Conservation (phyloP, 208 protist species). For the Cochliopodium minus region DNA sequence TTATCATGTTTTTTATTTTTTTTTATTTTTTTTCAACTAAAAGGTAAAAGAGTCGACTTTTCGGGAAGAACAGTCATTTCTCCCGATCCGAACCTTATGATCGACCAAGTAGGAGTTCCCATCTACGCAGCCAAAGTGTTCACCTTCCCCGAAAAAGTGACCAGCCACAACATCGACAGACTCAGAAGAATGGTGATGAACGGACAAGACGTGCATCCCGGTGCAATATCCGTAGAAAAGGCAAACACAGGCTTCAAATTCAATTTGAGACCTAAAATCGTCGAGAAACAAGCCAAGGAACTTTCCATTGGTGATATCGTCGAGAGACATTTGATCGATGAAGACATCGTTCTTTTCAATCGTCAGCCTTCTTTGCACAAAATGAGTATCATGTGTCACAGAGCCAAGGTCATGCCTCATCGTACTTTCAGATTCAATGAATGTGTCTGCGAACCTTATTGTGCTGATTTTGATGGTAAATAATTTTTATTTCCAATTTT, state of each 20-base stretch:
- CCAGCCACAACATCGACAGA: conserved; percentile 66
- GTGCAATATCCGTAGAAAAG: conserved; percentile 44
- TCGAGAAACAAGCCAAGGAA: conserved; percentile 48
- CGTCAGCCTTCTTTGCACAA: conserved; percentile 95
- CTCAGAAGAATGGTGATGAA: conserved; percentile 75
- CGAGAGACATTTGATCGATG: conserved; percentile 93
- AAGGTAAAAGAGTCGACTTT: conserved; percentile 99
- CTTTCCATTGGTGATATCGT: conserved; percentile 87
- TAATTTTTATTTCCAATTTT: too few species aligned
- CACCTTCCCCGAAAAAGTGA: conserved; percentile 92
- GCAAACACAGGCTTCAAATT: conserved; percentile 11
- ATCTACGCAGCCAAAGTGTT: conserved; percentile 78
- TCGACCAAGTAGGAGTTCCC: conserved; percentile 91
- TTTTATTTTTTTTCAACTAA: neutral
- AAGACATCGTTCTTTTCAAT: conserved; percentile 96
- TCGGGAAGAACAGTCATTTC: conserved; percentile 97
- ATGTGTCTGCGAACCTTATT: conserved; percentile 93
- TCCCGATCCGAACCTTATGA: conserved; percentile 92
- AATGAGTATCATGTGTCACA: conserved; percentile 96
- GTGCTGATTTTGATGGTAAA: conserved; percentile 99
- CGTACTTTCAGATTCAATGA: conserved; percentile 99
- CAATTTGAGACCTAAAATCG: conserved; percentile 33
- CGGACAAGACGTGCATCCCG: conserved; percentile 83
- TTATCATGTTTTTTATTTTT: too few species aligned
- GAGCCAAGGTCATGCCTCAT: conserved; percentile 73